A percentile compares a stretch with the other conserved stretches of the same genome.
phyloP scores from a whole-genome alignment of 345 rosid genomes.

The Salix brachista region DNA sequence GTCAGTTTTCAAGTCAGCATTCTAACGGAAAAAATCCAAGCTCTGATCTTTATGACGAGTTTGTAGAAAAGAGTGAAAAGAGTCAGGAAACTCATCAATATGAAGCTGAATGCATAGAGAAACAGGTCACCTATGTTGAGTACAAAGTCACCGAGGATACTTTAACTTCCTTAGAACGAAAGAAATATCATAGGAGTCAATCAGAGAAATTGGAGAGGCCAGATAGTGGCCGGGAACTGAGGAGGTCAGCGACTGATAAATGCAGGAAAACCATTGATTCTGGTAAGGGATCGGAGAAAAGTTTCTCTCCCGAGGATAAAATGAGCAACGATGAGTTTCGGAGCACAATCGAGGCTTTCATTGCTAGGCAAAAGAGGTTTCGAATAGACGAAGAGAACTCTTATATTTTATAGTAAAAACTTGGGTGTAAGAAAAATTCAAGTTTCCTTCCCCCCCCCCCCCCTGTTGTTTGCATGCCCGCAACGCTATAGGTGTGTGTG shows the following conservation, averaged over 20 bases:
- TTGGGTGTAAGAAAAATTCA: neutral
- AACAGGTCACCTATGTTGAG: conserved; percentile 28
- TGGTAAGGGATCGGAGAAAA: conserved; percentile 22
- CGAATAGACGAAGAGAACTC: conserved; percentile 56
- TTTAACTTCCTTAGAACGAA: conserved; percentile 11
- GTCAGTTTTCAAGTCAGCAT: conserved; percentile 46
- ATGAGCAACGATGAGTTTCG: conserved; percentile 80
- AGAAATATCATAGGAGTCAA: conserved; percentile 43
- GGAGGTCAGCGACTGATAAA: conserved; percentile 46
- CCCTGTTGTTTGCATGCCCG: neutral
- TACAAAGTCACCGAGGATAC: conserved; percentile 12
- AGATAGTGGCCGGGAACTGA: conserved; percentile 28
- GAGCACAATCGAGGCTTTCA: conserved; percentile 60
- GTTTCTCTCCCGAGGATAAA: conserved; percentile 40
- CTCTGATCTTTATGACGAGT: conserved; percentile 43
- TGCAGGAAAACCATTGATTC: conserved; percentile 28
- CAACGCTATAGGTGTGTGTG: conserved; percentile 6
- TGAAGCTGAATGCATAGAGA: conserved; percentile 25
- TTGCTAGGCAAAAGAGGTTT: conserved; percentile 71
- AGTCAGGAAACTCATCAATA: conserved; percentile 13
- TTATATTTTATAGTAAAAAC: conserved; percentile 7
- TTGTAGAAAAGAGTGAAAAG: conserved; percentile 42
- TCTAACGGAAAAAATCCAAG: conserved; percentile 21
- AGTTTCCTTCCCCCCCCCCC: too few relatives aligned
- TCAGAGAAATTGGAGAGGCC: conserved; percentile 39